Evolutionary conservation across 371 early-diverging fungal species (phyloP).

Genomic region (Gilbertella persicaria): DNA sequence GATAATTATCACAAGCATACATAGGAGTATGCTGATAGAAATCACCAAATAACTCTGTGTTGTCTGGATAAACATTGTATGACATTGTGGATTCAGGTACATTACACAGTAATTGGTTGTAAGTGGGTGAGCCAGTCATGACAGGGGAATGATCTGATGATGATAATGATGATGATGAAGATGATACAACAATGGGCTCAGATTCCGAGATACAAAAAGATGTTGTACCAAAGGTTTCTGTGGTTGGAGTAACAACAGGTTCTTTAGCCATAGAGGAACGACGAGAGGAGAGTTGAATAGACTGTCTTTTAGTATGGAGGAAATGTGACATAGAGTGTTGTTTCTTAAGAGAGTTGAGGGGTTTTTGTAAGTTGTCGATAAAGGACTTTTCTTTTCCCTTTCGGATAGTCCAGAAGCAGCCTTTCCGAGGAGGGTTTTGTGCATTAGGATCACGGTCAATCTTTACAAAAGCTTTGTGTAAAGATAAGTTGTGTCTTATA

Average conservation of each 20-base stretch:
- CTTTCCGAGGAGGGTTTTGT: constrained; percentile 29
- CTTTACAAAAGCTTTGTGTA: constrained; percentile 82
- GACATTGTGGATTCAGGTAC: constrained; percentile 17
- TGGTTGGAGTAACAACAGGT: neutral
- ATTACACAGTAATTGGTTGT: constrained; percentile 15
- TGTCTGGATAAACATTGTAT: constrained; percentile 22
- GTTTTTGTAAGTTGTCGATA: constrained; percentile 31
- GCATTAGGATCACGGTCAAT: constrained; percentile 26
- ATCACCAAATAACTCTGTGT: constrained; percentile 6
- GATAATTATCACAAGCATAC: neutral
- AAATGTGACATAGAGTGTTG: constrained; percentile 11
- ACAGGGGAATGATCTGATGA: constrained; percentile 16
- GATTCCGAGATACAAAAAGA: constrained; percentile 13
- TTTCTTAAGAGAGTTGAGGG: constrained; percentile 6
- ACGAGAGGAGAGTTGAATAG: neutral
- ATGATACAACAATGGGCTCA: constrained; percentile 11
- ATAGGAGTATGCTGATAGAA: neutral
- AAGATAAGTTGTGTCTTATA: constrained; percentile 41
- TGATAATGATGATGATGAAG: neutral
- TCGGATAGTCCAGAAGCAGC: constrained; percentile 53
- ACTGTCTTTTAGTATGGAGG: neutral
- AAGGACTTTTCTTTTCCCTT: constrained; percentile 30
- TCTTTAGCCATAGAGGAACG: too few species aligned
- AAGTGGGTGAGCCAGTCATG: constrained; percentile 8
- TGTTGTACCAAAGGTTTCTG: neutral